Percentiles rank a stretch among this genome's conserved stretches.
Evolutionary conservation across 331 rosid species (phyloP).

Genomic region (Rhamnella rubrinervis): DNA sequence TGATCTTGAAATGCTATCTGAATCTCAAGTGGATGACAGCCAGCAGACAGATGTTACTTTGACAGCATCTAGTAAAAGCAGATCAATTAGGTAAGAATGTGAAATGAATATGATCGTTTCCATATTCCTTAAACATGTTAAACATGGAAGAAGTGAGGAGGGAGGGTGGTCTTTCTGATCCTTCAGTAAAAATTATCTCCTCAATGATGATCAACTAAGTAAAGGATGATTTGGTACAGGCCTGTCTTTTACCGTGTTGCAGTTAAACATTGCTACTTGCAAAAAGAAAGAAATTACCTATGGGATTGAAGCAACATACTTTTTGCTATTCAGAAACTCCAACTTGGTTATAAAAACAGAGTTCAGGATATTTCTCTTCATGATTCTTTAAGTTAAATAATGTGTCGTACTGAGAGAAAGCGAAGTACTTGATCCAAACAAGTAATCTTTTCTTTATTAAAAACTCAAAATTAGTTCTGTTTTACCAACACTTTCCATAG

Average conservation of each 20-base stretch:
- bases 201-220: no score
- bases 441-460: not conserved
- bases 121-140: not conserved
- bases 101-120: not conserved
- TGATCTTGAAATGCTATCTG: slow-evolving; percentile 35
- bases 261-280: not conserved
- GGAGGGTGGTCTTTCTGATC: not conserved
- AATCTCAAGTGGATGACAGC: slow-evolving; percentile 36
- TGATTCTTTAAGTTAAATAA: no score
- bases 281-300: not conserved
- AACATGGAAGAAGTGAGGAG: not conserved
- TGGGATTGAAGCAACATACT: not conserved
- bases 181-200: not conserved
- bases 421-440: no score
- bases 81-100: slow-evolving; percentile 40
- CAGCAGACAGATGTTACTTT: slow-evolving; percentile 30
- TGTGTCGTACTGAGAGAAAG: no score
- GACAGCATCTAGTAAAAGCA: slow-evolving; percentile 23
- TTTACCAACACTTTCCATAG: not conserved
- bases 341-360: no score
- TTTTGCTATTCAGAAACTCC: not conserved
- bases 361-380: no score
- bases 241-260: no score
- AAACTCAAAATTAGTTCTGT: not conserved
- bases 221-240: no score